Percentiles rank a stretch among this genome's conserved stretches.
phyloP scores from a whole-genome alignment of 2,329 filamentous ascomycete species.

The Proliferodiscus dingleyae region DNA sequence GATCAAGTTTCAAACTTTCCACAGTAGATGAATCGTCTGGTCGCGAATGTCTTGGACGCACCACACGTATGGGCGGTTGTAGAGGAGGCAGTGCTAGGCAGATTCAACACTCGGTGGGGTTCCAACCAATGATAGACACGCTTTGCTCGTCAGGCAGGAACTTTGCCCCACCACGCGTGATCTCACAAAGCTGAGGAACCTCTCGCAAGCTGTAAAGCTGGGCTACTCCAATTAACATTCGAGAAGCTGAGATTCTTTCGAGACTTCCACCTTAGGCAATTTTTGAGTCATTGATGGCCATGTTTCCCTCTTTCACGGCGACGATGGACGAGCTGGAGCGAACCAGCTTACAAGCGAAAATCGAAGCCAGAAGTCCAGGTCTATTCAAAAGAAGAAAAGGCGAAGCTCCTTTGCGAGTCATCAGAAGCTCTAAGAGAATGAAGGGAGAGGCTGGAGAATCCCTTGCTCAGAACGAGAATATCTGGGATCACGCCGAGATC shows the following conservation, averaged over 20 bases:
- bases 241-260: too few relatives aligned
- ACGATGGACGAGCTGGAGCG: conserved; percentile 12
- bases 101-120: too few relatives aligned
- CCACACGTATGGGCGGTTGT: too few relatives aligned
- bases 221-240: neutral
- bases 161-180: neutral
- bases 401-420: conserved; percentile 10
- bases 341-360: conserved; percentile 8
- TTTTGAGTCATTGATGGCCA: neutral
- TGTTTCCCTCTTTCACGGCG: neutral
- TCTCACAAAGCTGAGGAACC: neutral
- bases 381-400: conserved; percentile 13
- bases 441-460: neutral
- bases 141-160: neutral
- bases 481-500: neutral
- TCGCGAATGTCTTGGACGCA: too few relatives aligned
- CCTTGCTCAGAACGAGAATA: conserved; percentile 4
- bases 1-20: too few relatives aligned
- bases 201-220: neutral
- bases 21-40: too few relatives aligned
- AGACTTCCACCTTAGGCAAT: too few relatives aligned
- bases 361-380: conserved; percentile 7
- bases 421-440: neutral
- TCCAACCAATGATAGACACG: neutral
- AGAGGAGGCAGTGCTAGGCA: too few relatives aligned